phyloP scores from a whole-genome alignment of 441 rosid species.

The Biscutella laevigata region DNA sequence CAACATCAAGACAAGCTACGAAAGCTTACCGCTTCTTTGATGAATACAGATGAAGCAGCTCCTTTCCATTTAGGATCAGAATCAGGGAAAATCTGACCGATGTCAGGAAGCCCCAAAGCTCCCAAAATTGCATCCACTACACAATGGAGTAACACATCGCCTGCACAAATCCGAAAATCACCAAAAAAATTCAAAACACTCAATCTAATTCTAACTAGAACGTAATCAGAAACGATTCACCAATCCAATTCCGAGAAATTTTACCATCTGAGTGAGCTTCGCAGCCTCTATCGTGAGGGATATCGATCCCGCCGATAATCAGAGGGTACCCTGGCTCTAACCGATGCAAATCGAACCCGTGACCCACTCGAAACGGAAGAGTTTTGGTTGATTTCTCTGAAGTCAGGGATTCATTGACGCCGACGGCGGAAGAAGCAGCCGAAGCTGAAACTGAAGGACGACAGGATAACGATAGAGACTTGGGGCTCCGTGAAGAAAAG shows the following conservation, averaged over 20 bases:
- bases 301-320: slow-evolving; percentile 84
- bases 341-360: slow-evolving; percentile 87
- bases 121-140: slow-evolving; percentile 98
- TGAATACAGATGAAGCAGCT: slow-evolving; percentile 76
- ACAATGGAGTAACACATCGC: slow-evolving; percentile 92
- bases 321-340: slow-evolving; percentile 87
- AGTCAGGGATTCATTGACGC: slow-evolving; percentile 35
- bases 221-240: not conserved
- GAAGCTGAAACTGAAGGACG: slow-evolving; percentile 31
- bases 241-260: not conserved
- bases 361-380: slow-evolving; percentile 81
- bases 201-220: not conserved
- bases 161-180: slow-evolving; percentile 37
- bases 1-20: not conserved
- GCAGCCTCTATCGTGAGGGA: slow-evolving; percentile 86
- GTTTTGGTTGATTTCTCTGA: slow-evolving; percentile 36
- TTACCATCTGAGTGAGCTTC: slow-evolving; percentile 97
- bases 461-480: slow-evolving; percentile 11
- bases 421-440: slow-evolving; percentile 34
- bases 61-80: slow-evolving; percentile 94
- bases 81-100: slow-evolving; percentile 92
- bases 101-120: slow-evolving; percentile 91
- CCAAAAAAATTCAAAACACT: not conserved
- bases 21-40: slow-evolving; percentile 84
- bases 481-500: not conserved